Conservation (phyloP, 148 eudicot species). For the Rhododendron mucronatum region DNA sequence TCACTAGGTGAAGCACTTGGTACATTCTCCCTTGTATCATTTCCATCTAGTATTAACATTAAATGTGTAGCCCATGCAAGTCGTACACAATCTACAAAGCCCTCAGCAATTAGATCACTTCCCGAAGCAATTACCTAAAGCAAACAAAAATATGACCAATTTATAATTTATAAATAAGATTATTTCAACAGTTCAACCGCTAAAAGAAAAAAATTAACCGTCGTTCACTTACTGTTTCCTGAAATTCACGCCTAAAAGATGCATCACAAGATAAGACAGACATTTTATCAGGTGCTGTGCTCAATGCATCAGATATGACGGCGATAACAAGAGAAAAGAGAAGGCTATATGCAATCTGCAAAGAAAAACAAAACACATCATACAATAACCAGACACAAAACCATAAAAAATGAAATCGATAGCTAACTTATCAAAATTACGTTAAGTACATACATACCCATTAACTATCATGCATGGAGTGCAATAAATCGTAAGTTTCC, state of each 20-base stretch:
- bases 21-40: conserved; percentile 37
- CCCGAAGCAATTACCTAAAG: conserved; percentile 57
- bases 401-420: neutral
- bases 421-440: neutral
- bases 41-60: conserved; percentile 61
- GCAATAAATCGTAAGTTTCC: neutral
- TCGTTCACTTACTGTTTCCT: conserved; percentile 60
- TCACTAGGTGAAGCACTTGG: conserved; percentile 48
- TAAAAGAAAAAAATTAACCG: neutral
- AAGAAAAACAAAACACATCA: conserved; percentile 8
- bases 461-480: neutral
- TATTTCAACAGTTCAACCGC: neutral
- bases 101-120: conserved; percentile 60
- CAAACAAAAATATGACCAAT: conserved; percentile 19
- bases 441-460: neutral
- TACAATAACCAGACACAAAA: conserved; percentile 10
- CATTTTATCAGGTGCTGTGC: conserved; percentile 62
- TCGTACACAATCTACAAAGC: conserved; percentile 75
- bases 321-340: conserved; percentile 84
- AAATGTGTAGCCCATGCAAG: conserved; percentile 89
- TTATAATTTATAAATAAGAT: neutral
- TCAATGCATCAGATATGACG: conserved; percentile 83
- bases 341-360: conserved; percentile 77
- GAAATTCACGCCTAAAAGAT: conserved; percentile 83
- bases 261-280: conserved; percentile 62